Percentiles rank a stretch among this genome's conserved stretches.
Evolutionary conservation across 768 basidiomycete species (phyloP).

Genomic region (Tricholoma terreum): DNA sequence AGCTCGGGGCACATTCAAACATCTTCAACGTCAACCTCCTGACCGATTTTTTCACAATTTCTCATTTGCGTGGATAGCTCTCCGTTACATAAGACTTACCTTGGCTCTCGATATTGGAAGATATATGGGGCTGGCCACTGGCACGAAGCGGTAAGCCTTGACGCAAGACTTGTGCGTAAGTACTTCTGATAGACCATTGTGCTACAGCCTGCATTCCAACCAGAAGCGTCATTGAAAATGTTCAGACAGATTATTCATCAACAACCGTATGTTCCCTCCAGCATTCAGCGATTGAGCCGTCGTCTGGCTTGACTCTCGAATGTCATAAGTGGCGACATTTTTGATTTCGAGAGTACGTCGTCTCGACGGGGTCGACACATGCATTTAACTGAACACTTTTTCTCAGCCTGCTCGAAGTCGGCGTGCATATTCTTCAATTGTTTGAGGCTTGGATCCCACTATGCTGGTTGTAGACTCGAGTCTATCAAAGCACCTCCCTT

Average conservation of each 20-base stretch:
- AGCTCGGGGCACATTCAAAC: slow-evolving; percentile 1
- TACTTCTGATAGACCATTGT: neutral
- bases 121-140: slow-evolving; percentile 55
- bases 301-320: no score
- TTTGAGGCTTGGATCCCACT: no score
- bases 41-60: slow-evolving; percentile 46
- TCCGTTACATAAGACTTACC: neutral
- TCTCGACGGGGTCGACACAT: no score
- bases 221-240: slow-evolving; percentile 53
- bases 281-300: no score
- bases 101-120: slow-evolving; percentile 27
- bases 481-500: no score
- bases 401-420: no score
- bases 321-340: no score
- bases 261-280: no score
- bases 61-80: slow-evolving; percentile 54
- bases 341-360: no score
- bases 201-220: slow-evolving; percentile 58
- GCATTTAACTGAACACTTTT: no score
- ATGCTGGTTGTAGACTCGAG: no score
- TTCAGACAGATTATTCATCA: slow-evolving; percentile 52
- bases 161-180: neutral
- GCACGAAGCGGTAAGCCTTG: slow-evolving; percentile 59
- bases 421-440: no score
- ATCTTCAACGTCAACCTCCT: neutral